Evolutionary conservation across 1,139 yeast species (phyloP).

Genomic region (Debaryomyces subglobosus): DNA sequence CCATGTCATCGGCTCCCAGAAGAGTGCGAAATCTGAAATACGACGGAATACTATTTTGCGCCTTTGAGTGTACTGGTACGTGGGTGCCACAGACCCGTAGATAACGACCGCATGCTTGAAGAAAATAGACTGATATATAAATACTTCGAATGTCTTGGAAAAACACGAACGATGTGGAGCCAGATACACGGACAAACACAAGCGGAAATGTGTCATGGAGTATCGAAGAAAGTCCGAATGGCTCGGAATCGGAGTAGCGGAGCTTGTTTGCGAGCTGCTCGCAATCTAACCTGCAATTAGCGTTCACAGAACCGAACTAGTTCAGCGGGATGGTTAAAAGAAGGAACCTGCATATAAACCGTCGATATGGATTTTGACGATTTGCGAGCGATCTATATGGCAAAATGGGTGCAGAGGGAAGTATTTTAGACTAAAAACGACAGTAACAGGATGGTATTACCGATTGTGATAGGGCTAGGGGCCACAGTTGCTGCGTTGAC

Average conservation of each 20-base stretch:
- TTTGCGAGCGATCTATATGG: slow-evolving; percentile 1
- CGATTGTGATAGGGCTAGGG: slow-evolving; percentile 60
- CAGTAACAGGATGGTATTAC: slow-evolving; percentile 43
- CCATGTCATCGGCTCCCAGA: not conserved
- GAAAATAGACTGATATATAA: no score
- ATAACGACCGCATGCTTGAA: not conserved
- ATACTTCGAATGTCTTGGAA: not conserved
- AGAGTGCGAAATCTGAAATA: not conserved
- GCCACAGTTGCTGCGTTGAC: slow-evolving; percentile 57
- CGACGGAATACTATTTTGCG: not conserved
- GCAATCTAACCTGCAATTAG: slow-evolving; percentile 3
- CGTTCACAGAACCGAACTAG: not conserved
- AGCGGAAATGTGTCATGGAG: not conserved
- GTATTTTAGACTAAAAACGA: not conserved
- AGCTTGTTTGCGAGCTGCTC: not conserved
- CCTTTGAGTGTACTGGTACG: not conserved
- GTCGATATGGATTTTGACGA: not conserved
- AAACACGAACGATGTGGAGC: not conserved
- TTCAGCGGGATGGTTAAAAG: not conserved
- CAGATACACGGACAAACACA: not conserved
- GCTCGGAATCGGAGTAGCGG: slow-evolving; percentile 7
- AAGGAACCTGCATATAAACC: not conserved
- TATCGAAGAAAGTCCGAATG: slow-evolving; percentile 4
- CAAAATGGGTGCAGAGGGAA: not conserved
- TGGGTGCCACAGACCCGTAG: not conserved